phyloP scores from a whole-genome alignment of 495 filamentous ascomycete species.

The Aspergillus campestris region DNA sequence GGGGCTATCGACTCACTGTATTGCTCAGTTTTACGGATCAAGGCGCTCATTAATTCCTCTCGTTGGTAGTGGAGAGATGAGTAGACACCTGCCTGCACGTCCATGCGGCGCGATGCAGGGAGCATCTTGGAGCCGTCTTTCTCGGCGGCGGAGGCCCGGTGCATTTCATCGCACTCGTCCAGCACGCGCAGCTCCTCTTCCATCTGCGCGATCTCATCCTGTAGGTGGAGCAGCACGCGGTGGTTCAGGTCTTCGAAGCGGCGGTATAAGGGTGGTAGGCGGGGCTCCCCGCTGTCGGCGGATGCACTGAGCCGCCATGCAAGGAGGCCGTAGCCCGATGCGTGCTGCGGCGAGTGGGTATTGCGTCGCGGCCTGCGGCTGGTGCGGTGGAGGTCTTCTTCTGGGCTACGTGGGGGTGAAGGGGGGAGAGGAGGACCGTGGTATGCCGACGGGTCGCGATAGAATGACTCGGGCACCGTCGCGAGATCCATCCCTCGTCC shows the following conservation, averaged over 20 bases:
- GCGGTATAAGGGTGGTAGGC: slow-evolving; percentile 66
- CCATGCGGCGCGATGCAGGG: slow-evolving; percentile 58
- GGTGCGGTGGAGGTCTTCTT: slow-evolving; percentile 22
- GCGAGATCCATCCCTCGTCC: slow-evolving; percentile 11
- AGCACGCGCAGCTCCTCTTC: slow-evolving; percentile 66
- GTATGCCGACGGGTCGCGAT: slow-evolving; percentile 16
- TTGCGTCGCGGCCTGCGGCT: slow-evolving; percentile 18
- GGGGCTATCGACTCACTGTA: slow-evolving; percentile 64
- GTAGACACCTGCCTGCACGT: slow-evolving; percentile 48
- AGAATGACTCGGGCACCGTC: slow-evolving; percentile 21
- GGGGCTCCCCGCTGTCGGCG: slow-evolving; percentile 18
- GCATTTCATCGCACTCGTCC: slow-evolving; percentile 64
- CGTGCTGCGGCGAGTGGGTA: slow-evolving; percentile 14
- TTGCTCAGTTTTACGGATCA: slow-evolving; percentile 68
- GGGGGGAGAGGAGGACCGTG: slow-evolving; percentile 25
- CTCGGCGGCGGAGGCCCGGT: slow-evolving; percentile 43
- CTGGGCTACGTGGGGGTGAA: slow-evolving; percentile 31
- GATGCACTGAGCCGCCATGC: slow-evolving; percentile 51
- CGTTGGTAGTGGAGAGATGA: slow-evolving; percentile 66
- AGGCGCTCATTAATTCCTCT: slow-evolving; percentile 58
- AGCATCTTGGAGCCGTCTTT: slow-evolving; percentile 38
- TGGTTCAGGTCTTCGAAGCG: slow-evolving; percentile 81
- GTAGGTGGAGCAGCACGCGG: slow-evolving; percentile 74
- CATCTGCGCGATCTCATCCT: slow-evolving; percentile 76
- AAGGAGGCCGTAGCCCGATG: slow-evolving; percentile 61